Evolutionary conservation across 495 filamentous ascomycete species (phyloP), one percentile per base, ranked within the genome.

Genomic region (Terfezia claveryi): DNA sequence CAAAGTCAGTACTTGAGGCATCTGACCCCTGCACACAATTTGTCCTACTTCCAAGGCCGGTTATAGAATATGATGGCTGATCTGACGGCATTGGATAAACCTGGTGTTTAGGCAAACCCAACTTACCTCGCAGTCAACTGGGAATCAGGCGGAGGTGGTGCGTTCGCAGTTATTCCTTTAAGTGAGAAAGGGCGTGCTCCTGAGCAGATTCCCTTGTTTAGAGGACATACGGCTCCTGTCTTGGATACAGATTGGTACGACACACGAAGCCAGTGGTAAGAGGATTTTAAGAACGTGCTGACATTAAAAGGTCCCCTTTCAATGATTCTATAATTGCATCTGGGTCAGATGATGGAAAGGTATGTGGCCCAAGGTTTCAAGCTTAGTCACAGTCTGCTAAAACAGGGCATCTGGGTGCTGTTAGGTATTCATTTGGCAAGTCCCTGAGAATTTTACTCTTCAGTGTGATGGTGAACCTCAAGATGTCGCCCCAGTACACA

Each of bases 111-210:
- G 87, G 88, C 79, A 57, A 98, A 98, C 65, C 87, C 91, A n/a
- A 78, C 87, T 64, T 94, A 92, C 64, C 76, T 98, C 51, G 80
- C 91, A 1, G 87, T 96, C 69, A 98, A 96, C 76, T 98, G 91
- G 91, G 88, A 96, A 71, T 80, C 91, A 38, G 82, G 87, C 68
- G 91, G 91, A 64, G 91, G 91, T 62, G 91, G 91, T 62, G 91
- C 91, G 54, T 96, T 98, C 63, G 92, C 91, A 49, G 89, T 98
- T 52, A 88, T 98, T 63, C 91, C 91, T 55, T 68, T 95, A 54
- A 78, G 80, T 59, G 87, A 96, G 70, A 79, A 78, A 49, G 91
- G 91, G 54, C 81, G 88, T 65, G 67, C 92, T 41, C 91, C 92
- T 27, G 91, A 98, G 67, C 82, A 83, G 63, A 83, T 96, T 60